A percentile compares a stretch with the other conserved stretches of the same genome.
Evolutionary conservation across 2,329 filamentous ascomycete species (phyloP).

Genomic region (Macrophomina pseudophaseolina): DNA sequence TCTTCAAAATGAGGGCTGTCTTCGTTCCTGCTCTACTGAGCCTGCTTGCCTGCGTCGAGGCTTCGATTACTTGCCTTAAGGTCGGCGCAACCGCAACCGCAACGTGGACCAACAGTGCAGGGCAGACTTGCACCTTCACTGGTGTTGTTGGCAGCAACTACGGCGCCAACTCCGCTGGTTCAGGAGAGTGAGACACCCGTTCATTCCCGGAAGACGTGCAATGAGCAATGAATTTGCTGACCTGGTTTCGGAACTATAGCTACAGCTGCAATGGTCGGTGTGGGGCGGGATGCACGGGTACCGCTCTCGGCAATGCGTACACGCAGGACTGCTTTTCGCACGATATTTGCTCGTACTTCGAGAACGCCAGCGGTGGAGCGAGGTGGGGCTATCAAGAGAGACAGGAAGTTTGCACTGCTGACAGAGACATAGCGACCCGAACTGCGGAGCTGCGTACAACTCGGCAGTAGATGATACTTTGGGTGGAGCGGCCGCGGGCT

Average conservation of each 20-base stretch:
- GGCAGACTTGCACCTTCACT: constrained; percentile 50
- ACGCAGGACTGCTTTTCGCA: constrained; percentile 59
- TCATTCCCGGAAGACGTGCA: background rate
- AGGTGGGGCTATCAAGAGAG: constrained; percentile 39
- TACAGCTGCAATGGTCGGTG: constrained; percentile 58
- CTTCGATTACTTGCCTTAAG: constrained; percentile 46
- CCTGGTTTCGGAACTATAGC: constrained; percentile 34
- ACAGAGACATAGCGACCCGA: constrained; percentile 47
- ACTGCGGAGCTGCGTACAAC: constrained; percentile 54
- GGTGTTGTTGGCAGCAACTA: constrained; percentile 57
- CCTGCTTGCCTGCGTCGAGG: constrained; percentile 27
- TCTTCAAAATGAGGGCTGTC: background rate
- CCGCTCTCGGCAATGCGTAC: constrained; percentile 54
- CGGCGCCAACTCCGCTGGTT: constrained; percentile 48
- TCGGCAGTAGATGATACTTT: constrained; percentile 53
- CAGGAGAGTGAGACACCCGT: constrained; percentile 50
- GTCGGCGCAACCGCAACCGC: constrained; percentile 52
- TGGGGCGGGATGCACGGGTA: constrained; percentile 53
- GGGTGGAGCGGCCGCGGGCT: constrained; percentile 40
- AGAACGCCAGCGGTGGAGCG: constrained; percentile 54
- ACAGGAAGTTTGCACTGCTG: background rate
- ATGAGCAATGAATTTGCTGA: background rate
- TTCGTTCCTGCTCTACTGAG: constrained; percentile 5
- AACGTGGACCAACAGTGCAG: constrained; percentile 52
- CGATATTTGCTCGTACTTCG: constrained; percentile 59